A percentile compares a stretch with the other conserved stretches of the same genome.
These are phyloP conservation scores for Trametes punicea DNA, from an alignment of 768 basidiomycete species.

Conservation along the genomic window DNA sequence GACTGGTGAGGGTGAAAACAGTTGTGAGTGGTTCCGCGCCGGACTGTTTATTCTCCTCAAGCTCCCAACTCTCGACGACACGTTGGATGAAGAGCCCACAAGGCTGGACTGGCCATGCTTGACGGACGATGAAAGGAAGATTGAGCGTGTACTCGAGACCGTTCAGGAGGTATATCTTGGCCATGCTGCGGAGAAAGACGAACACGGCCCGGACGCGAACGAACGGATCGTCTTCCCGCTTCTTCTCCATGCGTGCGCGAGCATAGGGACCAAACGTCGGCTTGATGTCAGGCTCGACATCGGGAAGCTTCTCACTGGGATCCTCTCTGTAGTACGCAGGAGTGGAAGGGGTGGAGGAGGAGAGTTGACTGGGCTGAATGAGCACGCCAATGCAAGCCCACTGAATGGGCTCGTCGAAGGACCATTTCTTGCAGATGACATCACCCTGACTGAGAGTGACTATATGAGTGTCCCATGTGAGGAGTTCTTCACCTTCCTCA, in stretches of 20 bases:
- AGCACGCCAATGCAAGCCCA: slow-evolving; percentile 78
- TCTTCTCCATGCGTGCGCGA: slow-evolving; percentile 29
- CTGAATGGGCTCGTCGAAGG: slow-evolving; percentile 71
- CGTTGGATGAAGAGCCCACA: slow-evolving; percentile 80
- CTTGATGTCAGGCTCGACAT: slow-evolving; percentile 27
- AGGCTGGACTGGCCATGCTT: slow-evolving; percentile 75
- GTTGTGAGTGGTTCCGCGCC: slow-evolving; percentile 74
- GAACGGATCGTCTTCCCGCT: slow-evolving; percentile 38
- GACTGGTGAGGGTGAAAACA: slow-evolving; percentile 73
- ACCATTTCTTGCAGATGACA: slow-evolving; percentile 68
- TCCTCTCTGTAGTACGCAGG: slow-evolving; percentile 31
- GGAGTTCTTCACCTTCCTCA: slow-evolving; percentile 41
- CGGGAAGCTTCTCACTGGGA: slow-evolving; percentile 24
- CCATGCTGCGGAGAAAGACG: slow-evolving; percentile 73
- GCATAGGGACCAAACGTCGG: slow-evolving; percentile 42
- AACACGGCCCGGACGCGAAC: slow-evolving; percentile 60
- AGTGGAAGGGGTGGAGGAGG: slow-evolving; percentile 24
- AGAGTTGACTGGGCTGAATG: slow-evolving; percentile 45
- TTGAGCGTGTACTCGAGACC: slow-evolving; percentile 76
- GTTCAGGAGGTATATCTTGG: slow-evolving; percentile 65
- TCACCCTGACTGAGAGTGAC: slow-evolving; percentile 68
- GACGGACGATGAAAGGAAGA: slow-evolving; percentile 75
- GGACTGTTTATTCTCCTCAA: slow-evolving; percentile 60
- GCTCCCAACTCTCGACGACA: slow-evolving; percentile 61
- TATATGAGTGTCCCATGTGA: slow-evolving; percentile 64